Conservation (phyloP, 2,329 filamentous ascomycete genomes). For the Aspergillus viridinutans region DNA sequence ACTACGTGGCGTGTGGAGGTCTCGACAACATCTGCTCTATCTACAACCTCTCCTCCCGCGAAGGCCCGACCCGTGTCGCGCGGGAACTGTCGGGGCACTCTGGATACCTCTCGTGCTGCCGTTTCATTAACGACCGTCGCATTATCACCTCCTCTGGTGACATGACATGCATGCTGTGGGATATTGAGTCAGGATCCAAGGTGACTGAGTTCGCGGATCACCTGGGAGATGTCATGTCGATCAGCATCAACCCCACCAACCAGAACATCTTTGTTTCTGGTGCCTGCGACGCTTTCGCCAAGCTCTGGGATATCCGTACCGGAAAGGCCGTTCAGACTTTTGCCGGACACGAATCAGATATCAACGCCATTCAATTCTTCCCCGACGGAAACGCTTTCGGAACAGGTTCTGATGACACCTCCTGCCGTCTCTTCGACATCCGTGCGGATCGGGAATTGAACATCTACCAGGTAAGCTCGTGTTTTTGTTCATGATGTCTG, state of each 20-base stretch:
- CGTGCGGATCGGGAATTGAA: constrained; percentile 81
- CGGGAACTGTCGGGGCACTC: constrained; percentile 95
- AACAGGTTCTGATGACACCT: constrained; percentile 95
- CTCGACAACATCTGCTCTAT: constrained; percentile 99
- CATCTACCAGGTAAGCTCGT: constrained; percentile 57
- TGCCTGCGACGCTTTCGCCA: constrained; percentile 96
- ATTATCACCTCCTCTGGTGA: constrained; percentile 98
- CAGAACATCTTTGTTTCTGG: constrained; percentile 99
- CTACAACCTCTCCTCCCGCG: constrained; percentile 95
- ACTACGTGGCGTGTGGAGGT: constrained; percentile 97
- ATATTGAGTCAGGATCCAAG: constrained; percentile 96
- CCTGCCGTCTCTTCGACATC: constrained; percentile 95
- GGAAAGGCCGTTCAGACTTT: constrained; percentile 99
- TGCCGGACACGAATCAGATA: constrained; percentile 96
- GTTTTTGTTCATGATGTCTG: not conserved
- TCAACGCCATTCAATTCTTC: constrained; percentile 99
- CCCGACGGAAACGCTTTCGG: constrained; percentile 98
- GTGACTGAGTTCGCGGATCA: constrained; percentile 98
- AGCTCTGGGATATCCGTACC: constrained; percentile 97
- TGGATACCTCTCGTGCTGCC: constrained; percentile 95
- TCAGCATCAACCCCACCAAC: constrained; percentile 98
- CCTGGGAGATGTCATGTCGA: constrained; percentile 98
- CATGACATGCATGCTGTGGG: constrained; percentile 99
- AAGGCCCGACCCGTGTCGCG: constrained; percentile 94
- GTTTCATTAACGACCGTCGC: constrained; percentile 96